phyloP scores from a whole-genome alignment of 768 basidiomycete species.

The Tremella fuciformis region DNA sequence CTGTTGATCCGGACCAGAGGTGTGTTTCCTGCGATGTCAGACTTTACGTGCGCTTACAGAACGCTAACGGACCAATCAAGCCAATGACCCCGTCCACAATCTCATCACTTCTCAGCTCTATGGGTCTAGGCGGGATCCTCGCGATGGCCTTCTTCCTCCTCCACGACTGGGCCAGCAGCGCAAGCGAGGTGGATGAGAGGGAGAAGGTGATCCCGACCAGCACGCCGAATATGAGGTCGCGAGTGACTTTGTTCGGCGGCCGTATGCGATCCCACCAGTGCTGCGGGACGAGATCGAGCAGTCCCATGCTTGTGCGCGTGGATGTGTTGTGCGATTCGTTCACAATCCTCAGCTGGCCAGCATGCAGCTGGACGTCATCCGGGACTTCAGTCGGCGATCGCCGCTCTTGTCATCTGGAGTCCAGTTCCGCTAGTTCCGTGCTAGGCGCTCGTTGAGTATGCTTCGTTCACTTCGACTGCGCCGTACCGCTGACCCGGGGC shows the following conservation, averaged over 20 bases:
- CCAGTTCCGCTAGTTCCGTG: too few species aligned
- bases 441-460: too few species aligned
- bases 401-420: too few species aligned
- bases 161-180: constrained; percentile 58
- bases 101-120: constrained; percentile 62
- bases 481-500: too few species aligned
- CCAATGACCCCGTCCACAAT: constrained; percentile 76
- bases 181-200: constrained; percentile 65
- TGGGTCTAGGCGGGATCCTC: constrained; percentile 43
- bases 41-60: background rate
- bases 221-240: constrained; percentile 57
- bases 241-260: constrained; percentile 28
- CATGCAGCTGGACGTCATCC: too few species aligned
- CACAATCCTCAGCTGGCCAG: too few species aligned
- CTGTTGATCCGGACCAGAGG: constrained; percentile 88
- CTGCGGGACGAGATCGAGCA: constrained; percentile 1
- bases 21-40: constrained; percentile 70
- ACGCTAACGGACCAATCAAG: constrained; percentile 64
- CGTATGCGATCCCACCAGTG: constrained; percentile 25
- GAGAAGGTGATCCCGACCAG: constrained; percentile 75
- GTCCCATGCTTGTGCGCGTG: background rate
- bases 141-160: constrained; percentile 51
- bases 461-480: too few species aligned
- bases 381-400: too few species aligned
- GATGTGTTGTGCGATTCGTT: too few species aligned